Base-by-base conservation (phyloP, 169 alveolate species). In the Plasmodium cynomolgi region DNA sequence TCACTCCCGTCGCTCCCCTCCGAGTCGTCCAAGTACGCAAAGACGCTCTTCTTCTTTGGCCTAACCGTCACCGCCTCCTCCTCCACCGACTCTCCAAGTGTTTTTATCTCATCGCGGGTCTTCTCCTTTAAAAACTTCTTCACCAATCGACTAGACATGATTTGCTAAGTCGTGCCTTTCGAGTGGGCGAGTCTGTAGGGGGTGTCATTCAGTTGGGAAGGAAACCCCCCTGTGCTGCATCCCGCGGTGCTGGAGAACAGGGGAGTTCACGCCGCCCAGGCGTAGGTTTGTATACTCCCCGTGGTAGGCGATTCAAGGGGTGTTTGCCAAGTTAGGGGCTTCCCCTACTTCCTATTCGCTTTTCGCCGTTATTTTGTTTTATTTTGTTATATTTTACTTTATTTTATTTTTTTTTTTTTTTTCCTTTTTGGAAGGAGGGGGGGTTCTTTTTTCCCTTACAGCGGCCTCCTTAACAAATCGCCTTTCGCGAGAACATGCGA, bases 91-190 rank as follows among this genome's bases (percentile, higher is more conserved):
- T 85, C 77, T 3, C 31, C 80, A n/a, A 85, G 77, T 77, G 56
- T 77, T 3, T 85, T 85, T 54, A 85, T 85, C 33, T 85, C 93
- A 85, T 85, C 93, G 47, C 85, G 54, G 31, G 44, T 85, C 68
- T 85, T 75, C 72, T 85, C 93, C 41, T 85, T 85, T 31, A 85
- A 34, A 29, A 85, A 50, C 33, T 85, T 85, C 68, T 85, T 85
- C 20, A 85, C 29, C 33, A 85, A 29, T 33, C 93, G 58, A 54
- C 93, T 85, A 56, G 93, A 85, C 93, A 85, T 85, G 80, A n/a
- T 85, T 71, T 84, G 73, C 33, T 84, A 23, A n/a, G 26, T n/a
- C 11, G 41, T 7, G 1, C 2, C 20, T 17, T 29, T 75, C 26
- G n/a, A 44, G n/a, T 11, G 56, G 6, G 17, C 56, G 5, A 44